Evolutionary conservation across 805 yeast genomes (phyloP).

Genomic region (Lachancea meyersii): DNA sequence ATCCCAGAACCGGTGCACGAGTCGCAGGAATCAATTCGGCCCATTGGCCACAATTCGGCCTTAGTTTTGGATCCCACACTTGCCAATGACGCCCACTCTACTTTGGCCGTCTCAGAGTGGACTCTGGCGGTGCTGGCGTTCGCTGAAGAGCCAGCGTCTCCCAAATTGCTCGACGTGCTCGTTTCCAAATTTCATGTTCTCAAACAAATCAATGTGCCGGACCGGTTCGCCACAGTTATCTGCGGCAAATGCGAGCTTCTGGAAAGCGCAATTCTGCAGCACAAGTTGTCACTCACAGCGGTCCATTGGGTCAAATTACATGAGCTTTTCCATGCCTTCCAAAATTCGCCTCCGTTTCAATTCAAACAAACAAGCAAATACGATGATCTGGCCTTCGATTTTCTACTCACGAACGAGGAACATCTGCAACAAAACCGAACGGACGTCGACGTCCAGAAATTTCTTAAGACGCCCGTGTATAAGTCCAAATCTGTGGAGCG

Average conservation of each 20-base stretch:
- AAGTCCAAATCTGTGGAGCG: conserved; percentile 11
- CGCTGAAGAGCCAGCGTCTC: conserved; percentile 13
- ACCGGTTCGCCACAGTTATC: conserved; percentile 12
- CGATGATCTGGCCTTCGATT: conserved; percentile 1
- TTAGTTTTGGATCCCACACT: not conserved
- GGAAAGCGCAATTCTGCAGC: conserved; percentile 12
- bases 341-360: not conserved
- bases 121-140: conserved; percentile 20
- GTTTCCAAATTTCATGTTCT: conserved; percentile 14
- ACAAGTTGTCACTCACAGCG: conserved; percentile 11
- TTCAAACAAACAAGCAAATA: conserved; percentile 4
- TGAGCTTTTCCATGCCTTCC: conserved; percentile 12
- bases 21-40: not conserved
- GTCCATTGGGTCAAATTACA: conserved; percentile 20
- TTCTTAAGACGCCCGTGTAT: conserved; percentile 12
- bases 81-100: not conserved
- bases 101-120: conserved; percentile 24
- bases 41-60: conserved; percentile 1
- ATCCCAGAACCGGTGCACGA: conserved; percentile 13
- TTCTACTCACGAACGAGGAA: conserved; percentile 5
- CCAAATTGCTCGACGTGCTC: conserved; percentile 17
- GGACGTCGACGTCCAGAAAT: conserved; percentile 4
- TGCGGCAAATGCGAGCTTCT: conserved; percentile 11
- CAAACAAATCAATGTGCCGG: not conserved
- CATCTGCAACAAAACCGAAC: not conserved